Base-by-base conservation (phyloP, 352 stramenopile genomes). In the Elongisporangium prolatum region DNA sequence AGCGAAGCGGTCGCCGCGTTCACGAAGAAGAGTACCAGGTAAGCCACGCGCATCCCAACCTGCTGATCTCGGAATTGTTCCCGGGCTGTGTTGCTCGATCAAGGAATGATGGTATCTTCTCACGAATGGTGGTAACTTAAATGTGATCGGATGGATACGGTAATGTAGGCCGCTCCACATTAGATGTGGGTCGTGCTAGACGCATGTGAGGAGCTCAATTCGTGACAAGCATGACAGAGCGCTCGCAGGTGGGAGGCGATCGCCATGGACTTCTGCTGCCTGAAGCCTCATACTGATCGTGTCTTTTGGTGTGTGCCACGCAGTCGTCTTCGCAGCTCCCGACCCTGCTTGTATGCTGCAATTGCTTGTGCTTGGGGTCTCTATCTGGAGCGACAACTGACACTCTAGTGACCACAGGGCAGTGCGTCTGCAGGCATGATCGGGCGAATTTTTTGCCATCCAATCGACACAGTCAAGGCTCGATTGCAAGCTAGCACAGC, bases 391-490 rank as follows among this genome's bases (percentile, higher is more conserved):
- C 28, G 28, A 40, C 28, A 40, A 56, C n/a, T 50, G 52, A 47
- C 48, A n/a, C 47, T 50, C 48, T 56, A 18, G n/a, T 59, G 38
- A 37, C 38, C 22, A 21, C 57, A 50, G 71, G 83, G 81, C 22
- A 97, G 89, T 57, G 85, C 86, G 24, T 75, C 84, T 1, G 86
- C 87, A 5, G 90, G 88, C 3, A 87, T 96, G 68, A 79, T 95
- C 14, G 80, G 84, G 0, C 83, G 86, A 11, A 52, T 97, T 48
- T 88, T 95, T 44, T 98, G 91, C 67, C 93, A 98, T 57, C 93
- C 93, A 14, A 74, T 98, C 17, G 93, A 98, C 66, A 98, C 93
- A 0, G 68, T 95, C 50, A 98, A 98, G 56, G 86, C 91, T 56
- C 84, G 80, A 28, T 59, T 96, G 21, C 87, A 97, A 60, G 85